Percentiles rank a stretch among this genome's conserved stretches.
These are phyloP conservation scores for Gremmenia infestans DNA, from an alignment of 2,329 filamentous ascomycete species.

Conservation along the genomic window DNA sequence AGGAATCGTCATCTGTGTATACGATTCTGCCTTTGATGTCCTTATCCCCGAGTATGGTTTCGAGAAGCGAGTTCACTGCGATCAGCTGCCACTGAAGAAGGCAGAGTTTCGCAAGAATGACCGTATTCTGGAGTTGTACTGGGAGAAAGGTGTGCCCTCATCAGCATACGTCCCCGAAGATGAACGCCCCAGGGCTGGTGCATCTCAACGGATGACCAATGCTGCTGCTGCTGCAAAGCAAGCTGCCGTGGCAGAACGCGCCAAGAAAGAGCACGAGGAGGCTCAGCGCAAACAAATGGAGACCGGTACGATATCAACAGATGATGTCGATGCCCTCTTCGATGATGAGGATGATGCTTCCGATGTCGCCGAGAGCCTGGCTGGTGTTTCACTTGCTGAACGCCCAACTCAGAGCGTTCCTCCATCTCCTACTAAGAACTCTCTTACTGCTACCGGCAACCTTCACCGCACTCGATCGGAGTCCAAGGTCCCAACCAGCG, in stretches of 20 bases:
- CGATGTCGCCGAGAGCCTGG: constrained; percentile 85
- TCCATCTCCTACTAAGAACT: constrained; percentile 77
- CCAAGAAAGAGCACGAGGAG: constrained; percentile 82
- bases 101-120: constrained; percentile 98
- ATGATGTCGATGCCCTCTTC: constrained; percentile 92
- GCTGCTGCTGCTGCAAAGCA: constrained; percentile 72
- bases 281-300: constrained; percentile 89
- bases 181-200: constrained; percentile 81
- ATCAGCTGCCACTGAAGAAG: constrained; percentile 96
- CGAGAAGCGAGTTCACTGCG: constrained; percentile 98
- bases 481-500: constrained; percentile 75
- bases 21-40: constrained; percentile 97
- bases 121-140: constrained; percentile 91
- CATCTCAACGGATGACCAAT: constrained; percentile 67
- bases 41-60: constrained; percentile 98
- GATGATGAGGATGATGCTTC: constrained; percentile 80
- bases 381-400: constrained; percentile 82
- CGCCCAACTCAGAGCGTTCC: constrained; percentile 94
- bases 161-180: constrained; percentile 96
- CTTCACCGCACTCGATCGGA: constrained; percentile 90
- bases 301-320: constrained; percentile 87
- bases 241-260: constrained; percentile 76
- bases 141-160: constrained; percentile 98
- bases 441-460: constrained; percentile 57
- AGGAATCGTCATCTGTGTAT: constrained; percentile 93